phyloP scores from a whole-genome alignment of 2,329 filamentous ascomycete species.

The Onygena corvina region DNA sequence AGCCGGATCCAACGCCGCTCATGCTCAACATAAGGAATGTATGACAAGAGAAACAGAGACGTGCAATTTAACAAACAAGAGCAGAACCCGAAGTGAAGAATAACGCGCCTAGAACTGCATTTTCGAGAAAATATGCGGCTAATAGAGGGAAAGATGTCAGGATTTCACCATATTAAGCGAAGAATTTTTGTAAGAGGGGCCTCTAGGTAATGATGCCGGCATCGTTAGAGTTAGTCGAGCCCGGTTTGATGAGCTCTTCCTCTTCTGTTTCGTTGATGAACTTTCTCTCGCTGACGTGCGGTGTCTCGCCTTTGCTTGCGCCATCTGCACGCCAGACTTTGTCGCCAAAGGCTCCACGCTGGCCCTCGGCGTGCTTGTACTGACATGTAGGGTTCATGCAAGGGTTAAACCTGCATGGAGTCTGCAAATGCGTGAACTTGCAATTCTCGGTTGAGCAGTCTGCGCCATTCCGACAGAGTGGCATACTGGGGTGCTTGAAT shows the following conservation, averaged over 20 bases:
- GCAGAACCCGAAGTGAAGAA: neutral
- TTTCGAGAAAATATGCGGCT: neutral
- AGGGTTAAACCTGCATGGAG: constrained; percentile 78
- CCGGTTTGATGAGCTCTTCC: constrained; percentile 58
- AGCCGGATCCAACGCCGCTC: constrained; percentile 6
- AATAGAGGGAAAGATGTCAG: no score
- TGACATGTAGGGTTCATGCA: constrained; percentile 80
- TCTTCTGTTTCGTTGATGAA: constrained; percentile 58
- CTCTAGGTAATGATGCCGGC: constrained; percentile 6
- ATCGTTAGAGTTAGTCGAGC: constrained; percentile 8
- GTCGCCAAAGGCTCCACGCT: constrained; percentile 70
- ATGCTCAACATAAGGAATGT: neutral
- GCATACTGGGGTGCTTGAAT: constrained; percentile 79
- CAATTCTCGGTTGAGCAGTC: constrained; percentile 72
- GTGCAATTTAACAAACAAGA: neutral
- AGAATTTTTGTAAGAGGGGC: neutral
- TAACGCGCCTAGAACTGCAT: neutral
- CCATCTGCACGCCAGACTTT: constrained; percentile 75
- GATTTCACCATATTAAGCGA: no score
- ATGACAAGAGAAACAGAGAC: neutral
- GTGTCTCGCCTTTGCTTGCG: constrained; percentile 23
- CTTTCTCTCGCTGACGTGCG: constrained; percentile 76
- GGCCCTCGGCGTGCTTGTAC: constrained; percentile 84
- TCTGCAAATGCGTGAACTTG: constrained; percentile 79
- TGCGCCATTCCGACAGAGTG: constrained; percentile 78